Conservation (phyloP, 768 basidiomycete genomes). For the Tubosaeta sp. region DNA sequence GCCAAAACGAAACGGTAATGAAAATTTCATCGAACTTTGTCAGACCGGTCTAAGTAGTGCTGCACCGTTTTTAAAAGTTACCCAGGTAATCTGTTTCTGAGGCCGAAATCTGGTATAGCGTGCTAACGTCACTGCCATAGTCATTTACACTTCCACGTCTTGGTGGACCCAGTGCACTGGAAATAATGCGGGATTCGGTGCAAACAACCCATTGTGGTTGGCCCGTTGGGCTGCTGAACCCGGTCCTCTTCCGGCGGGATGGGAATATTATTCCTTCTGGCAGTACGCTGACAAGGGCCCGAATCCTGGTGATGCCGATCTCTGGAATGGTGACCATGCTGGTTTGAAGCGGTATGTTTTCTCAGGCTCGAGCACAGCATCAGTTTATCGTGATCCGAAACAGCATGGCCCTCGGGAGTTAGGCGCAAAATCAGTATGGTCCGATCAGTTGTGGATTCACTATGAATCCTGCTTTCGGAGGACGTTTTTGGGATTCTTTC, state of each 20-base stretch:
- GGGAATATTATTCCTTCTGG: slow-evolving; percentile 55
- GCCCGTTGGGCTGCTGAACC: slow-evolving; percentile 47
- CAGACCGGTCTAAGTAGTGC: background rate
- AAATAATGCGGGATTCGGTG: slow-evolving; percentile 46
- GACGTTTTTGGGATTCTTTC: too few species aligned
- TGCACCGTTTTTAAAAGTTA: slow-evolving; percentile 27
- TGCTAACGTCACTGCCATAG: slow-evolving; percentile 22
- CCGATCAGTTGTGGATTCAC: too few species aligned
- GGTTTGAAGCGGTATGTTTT: slow-evolving; percentile 36
- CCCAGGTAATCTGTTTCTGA: slow-evolving; percentile 30
- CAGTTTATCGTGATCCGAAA: too few species aligned
- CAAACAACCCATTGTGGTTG: slow-evolving; percentile 57
- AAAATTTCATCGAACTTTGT: background rate
- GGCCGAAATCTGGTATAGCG: background rate
- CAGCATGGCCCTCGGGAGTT: too few species aligned
- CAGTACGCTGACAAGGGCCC: slow-evolving; percentile 53
- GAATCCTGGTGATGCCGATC: slow-evolving; percentile 55
- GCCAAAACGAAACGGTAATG: slow-evolving; percentile 42
- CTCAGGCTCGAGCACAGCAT: background rate
- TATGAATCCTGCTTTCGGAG: too few species aligned
- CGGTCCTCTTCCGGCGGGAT: slow-evolving; percentile 58
- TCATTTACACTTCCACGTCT: slow-evolving; percentile 59
- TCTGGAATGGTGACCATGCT: slow-evolving; percentile 50
- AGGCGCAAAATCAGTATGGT: too few species aligned
- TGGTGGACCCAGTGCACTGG: slow-evolving; percentile 72